Conservation (phyloP, 2,329 filamentous ascomycete genomes). For the Akanthomyces uredinophilus region DNA sequence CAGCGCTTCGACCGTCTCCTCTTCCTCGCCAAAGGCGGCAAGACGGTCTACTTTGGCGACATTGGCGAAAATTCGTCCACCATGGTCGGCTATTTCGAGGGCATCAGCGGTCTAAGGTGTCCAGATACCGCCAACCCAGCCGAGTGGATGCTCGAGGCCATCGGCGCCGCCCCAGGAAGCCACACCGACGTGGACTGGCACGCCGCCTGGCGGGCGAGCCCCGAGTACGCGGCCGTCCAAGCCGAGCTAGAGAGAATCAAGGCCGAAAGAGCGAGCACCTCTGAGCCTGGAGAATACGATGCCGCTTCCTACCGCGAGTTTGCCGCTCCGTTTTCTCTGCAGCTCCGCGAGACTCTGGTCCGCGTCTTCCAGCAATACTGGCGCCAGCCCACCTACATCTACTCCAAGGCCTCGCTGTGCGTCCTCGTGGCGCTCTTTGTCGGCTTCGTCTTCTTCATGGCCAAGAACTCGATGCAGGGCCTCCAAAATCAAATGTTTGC, state of each 20-base stretch:
- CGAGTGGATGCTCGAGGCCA: constrained; percentile 68
- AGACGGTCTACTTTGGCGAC: constrained; percentile 76
- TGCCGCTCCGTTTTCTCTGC: constrained; percentile 65
- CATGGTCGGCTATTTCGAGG: constrained; percentile 71
- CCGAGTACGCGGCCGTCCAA: constrained; percentile 52
- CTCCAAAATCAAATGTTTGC: constrained; percentile 82
- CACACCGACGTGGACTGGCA: constrained; percentile 60
- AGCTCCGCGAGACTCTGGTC: constrained; percentile 61
- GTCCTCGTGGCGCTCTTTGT: constrained; percentile 67
- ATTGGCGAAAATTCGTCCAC: constrained; percentile 38
- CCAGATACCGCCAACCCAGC: constrained; percentile 69
- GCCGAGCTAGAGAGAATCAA: constrained; percentile 38
- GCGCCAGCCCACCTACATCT: constrained; percentile 84
- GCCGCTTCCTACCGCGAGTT: constrained; percentile 50
- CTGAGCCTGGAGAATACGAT: not conserved
- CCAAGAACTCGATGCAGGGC: constrained; percentile 67
- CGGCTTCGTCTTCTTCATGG: constrained; percentile 72
- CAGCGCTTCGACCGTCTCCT: constrained; percentile 81
- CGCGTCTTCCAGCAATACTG: constrained; percentile 90
- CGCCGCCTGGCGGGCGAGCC: constrained; percentile 53
- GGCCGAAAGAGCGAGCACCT: not conserved
- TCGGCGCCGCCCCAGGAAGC: constrained; percentile 59
- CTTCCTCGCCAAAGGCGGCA: constrained; percentile 70
- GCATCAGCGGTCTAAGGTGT: constrained; percentile 61
- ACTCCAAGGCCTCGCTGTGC: constrained; percentile 70